Percentiles rank a stretch among this genome's conserved stretches.
These are phyloP conservation scores for Brassica rapa DNA, from an alignment of 345 rosid genomes.

Conservation along the genomic window DNA sequence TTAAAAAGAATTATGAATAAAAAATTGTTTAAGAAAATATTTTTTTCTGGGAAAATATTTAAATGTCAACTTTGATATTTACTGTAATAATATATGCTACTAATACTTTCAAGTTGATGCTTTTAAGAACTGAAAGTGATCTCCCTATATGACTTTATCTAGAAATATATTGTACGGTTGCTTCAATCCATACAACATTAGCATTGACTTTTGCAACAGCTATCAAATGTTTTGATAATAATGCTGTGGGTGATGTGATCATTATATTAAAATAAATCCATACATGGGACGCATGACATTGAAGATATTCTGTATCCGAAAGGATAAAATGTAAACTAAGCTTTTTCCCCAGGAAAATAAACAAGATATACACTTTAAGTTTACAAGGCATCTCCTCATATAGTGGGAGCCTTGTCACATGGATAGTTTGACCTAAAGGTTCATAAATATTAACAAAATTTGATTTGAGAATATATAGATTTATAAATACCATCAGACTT, in stretches of 20 bases:
- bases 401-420: not conserved
- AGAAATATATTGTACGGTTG: not conserved
- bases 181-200: not conserved
- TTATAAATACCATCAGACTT: too few relatives aligned
- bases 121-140: not conserved
- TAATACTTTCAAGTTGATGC: not conserved
- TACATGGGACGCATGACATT: not conserved
- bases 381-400: not conserved
- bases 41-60: too few relatives aligned
- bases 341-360: not conserved
- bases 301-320: not conserved
- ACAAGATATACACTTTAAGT: not conserved
- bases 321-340: constrained; percentile 5
- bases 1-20: too few relatives aligned
- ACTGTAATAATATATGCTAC: not conserved
- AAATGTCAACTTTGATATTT: too few relatives aligned
- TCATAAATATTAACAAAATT: too few relatives aligned
- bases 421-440: not conserved
- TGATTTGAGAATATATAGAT: too few relatives aligned
- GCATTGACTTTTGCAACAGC: constrained; percentile 17
- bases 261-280: not conserved
- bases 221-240: not conserved
- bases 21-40: too few relatives aligned
- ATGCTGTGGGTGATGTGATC: not conserved
- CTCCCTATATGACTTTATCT: not conserved